phyloP scores from a whole-genome alignment of 441 rosid species.

The Metrosideros polymorpha region DNA sequence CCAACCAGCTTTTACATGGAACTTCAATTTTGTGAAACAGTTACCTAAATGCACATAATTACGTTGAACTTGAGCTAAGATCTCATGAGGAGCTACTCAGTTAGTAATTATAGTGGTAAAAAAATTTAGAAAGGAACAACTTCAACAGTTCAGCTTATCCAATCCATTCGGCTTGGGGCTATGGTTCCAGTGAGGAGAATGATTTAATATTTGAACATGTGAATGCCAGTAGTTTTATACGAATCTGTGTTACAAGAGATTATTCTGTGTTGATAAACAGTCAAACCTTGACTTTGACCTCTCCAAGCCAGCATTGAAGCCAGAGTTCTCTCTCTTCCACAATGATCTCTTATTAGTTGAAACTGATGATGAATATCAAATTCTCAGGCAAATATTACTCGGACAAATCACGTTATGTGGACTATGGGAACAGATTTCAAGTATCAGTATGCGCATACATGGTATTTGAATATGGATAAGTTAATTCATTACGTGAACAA shows the following conservation, averaged over 20 bases:
- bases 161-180: neutral
- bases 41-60: neutral
- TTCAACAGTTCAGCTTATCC: neutral
- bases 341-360: neutral
- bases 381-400: conserved; percentile 91
- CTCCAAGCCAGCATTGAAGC: neutral
- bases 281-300: neutral
- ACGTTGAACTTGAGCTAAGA: neutral
- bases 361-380: neutral
- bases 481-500: conserved; percentile 94
- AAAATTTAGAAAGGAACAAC: neutral
- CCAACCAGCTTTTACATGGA: neutral
- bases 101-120: neutral
- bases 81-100: neutral
- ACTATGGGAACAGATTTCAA: conserved; percentile 99
- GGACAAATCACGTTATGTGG: conserved; percentile 92
- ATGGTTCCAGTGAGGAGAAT: neutral
- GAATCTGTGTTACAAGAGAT: neutral
- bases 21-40: neutral
- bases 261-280: neutral
- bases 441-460: conserved; percentile 89
- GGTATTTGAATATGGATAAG: conserved; percentile 97
- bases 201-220: neutral
- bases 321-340: neutral
- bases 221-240: neutral